Evolutionary conservation across 805 yeast species (phyloP).

Genomic region (Ogataea zsoltii): DNA sequence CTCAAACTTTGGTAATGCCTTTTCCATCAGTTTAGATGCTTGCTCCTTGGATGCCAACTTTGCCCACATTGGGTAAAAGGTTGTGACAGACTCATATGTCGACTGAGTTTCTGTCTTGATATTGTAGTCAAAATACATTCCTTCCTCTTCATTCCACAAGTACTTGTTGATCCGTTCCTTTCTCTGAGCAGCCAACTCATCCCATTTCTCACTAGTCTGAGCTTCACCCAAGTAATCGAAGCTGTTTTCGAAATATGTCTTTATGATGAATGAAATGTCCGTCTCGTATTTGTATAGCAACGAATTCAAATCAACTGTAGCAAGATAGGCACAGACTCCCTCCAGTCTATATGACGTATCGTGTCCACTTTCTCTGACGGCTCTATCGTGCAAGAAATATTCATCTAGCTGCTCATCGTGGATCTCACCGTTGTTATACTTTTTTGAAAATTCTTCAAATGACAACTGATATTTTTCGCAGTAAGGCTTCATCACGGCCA

Average conservation of each 20-base stretch:
- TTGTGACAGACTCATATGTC: slow-evolving; percentile 80
- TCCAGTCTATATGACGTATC: slow-evolving; percentile 91
- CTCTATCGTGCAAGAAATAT: slow-evolving; percentile 88
- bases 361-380: slow-evolving; percentile 95
- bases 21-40: slow-evolving; percentile 59
- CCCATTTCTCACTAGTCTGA: slow-evolving; percentile 57
- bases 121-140: slow-evolving; percentile 84
- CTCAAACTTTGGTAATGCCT: slow-evolving; percentile 70
- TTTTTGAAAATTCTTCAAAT: slow-evolving; percentile 62
- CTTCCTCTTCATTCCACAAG: slow-evolving; percentile 80
- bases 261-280: slow-evolving; percentile 72
- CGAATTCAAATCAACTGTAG: slow-evolving; percentile 87
- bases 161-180: slow-evolving; percentile 59
- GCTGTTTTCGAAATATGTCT: slow-evolving; percentile 52
- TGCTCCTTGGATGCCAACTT: slow-evolving; percentile 65
- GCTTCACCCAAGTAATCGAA: slow-evolving; percentile 46
- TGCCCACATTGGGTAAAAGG: slow-evolving; percentile 92
- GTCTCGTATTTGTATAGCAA: slow-evolving; percentile 85
- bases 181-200: slow-evolving; percentile 53
- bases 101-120: slow-evolving; percentile 55
- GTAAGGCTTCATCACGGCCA: slow-evolving; percentile 66
- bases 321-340: slow-evolving; percentile 84
- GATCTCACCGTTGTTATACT: slow-evolving; percentile 67
- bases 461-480: slow-evolving; percentile 59
- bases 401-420: slow-evolving; percentile 82